These are phyloP conservation scores for Epichloe gansuensis DNA, from an alignment of 2,329 filamentous ascomycete species.

Conservation along the genomic window DNA sequence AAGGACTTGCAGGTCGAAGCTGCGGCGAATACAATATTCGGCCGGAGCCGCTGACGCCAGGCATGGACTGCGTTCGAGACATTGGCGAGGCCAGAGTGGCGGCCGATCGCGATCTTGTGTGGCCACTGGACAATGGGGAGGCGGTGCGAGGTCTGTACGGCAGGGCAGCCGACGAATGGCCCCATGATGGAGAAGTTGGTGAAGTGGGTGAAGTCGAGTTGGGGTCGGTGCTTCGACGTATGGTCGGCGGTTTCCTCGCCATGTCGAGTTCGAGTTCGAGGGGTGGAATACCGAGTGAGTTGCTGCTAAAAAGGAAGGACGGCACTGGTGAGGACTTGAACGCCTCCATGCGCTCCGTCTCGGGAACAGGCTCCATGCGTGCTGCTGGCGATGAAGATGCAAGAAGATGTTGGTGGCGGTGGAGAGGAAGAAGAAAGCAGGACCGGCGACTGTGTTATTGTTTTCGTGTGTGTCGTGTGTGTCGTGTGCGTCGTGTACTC, in stretches of 20 bases:
- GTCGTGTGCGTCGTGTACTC: too few species aligned
- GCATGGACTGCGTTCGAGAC: slow-evolving; percentile 51
- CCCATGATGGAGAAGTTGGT: slow-evolving; percentile 38
- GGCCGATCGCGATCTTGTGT: slow-evolving; percentile 45
- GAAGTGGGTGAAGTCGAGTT: slow-evolving; percentile 37
- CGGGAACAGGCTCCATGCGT: slow-evolving; percentile 53
- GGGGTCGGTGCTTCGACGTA: slow-evolving; percentile 48
- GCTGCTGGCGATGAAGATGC: not conserved
- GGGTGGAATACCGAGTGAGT: slow-evolving; percentile 18
- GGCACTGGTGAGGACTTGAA: slow-evolving; percentile 47
- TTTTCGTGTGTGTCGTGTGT: not conserved
- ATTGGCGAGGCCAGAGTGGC: slow-evolving; percentile 43
- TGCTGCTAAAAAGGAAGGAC: slow-evolving; percentile 31
- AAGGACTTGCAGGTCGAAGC: slow-evolving; percentile 39
- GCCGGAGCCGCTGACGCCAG: slow-evolving; percentile 46
- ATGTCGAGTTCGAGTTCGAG: slow-evolving; percentile 31
- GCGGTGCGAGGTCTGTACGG: slow-evolving; percentile 50
- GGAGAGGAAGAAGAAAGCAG: not conserved
- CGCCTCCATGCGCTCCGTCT: slow-evolving; percentile 55
- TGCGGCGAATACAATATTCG: slow-evolving; percentile 43
- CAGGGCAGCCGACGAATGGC: slow-evolving; percentile 26
- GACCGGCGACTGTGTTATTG: not conserved
- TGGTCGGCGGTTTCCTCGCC: slow-evolving; percentile 36
- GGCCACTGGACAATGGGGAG: slow-evolving; percentile 44
- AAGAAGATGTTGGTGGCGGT: too few species aligned